Evolutionary conservation across 352 stramenopile species (phyloP).

Genomic region (Peronosclerospora sorghi): DNA sequence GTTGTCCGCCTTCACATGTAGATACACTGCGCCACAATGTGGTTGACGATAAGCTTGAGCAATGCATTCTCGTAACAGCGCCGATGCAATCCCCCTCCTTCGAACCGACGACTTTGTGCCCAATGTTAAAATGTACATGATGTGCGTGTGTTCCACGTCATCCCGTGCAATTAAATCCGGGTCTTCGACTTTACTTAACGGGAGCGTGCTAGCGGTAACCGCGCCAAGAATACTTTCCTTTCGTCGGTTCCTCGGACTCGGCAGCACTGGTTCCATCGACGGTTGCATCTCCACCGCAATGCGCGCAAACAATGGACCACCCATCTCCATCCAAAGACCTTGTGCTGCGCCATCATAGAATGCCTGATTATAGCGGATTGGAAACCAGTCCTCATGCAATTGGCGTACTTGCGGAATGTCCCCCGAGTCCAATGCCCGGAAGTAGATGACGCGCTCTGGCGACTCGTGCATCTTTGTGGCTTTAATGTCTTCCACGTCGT

Average conservation of each 20-base stretch:
- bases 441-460: conserved; percentile 39
- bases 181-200: conserved; percentile 58
- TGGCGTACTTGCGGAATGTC: conserved; percentile 87
- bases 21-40: conserved; percentile 87
- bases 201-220: conserved; percentile 84
- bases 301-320: conserved; percentile 83
- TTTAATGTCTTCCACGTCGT: conserved; percentile 1
- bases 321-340: conserved; percentile 79
- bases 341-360: conserved; percentile 91
- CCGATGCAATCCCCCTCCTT: conserved; percentile 83
- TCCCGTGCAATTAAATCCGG: conserved; percentile 39
- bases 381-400: conserved; percentile 96
- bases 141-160: conserved; percentile 53
- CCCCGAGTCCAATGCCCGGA: conserved; percentile 52
- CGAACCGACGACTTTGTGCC: conserved; percentile 80
- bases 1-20: conserved; percentile 97
- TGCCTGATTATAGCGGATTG: conserved; percentile 91
- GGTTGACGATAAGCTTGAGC: conserved; percentile 64
- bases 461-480: conserved; percentile 5
- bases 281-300: conserved; percentile 58
- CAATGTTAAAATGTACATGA: conserved; percentile 97
- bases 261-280: conserved; percentile 5
- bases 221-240: conserved; percentile 73
- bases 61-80: conserved; percentile 85
- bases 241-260: conserved; percentile 1